Conservation (phyloP, 345 rosid genomes). For the Gossypium rotundifolium region DNA sequence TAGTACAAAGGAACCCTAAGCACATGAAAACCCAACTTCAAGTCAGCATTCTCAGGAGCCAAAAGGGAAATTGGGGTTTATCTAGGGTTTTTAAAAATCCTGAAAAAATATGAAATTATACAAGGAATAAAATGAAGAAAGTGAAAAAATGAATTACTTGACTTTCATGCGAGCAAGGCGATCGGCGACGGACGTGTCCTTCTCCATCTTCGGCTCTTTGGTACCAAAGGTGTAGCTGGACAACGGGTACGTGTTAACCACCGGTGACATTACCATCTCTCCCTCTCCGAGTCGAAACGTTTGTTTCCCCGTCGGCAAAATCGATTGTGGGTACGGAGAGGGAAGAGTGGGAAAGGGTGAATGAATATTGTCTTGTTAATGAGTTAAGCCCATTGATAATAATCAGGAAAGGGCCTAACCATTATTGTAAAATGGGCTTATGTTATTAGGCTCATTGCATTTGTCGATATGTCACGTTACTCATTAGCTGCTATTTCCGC, state of each 20-base stretch:
- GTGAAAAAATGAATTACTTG: constrained; percentile 40
- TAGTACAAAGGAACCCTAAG: background rate
- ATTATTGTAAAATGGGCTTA: too few relatives aligned
- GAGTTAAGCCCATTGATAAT: too few relatives aligned
- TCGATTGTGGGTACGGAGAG: too few relatives aligned
- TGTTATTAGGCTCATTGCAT: too few relatives aligned
- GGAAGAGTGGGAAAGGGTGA: too few relatives aligned
- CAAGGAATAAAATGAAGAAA: background rate
- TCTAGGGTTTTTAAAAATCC: constrained; percentile 36
- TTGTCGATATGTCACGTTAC: too few relatives aligned
- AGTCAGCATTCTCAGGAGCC: background rate
- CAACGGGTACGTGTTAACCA: constrained; percentile 85
- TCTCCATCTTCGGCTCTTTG: constrained; percentile 94
- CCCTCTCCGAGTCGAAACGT: background rate
- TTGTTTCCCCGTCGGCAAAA: too few relatives aligned
- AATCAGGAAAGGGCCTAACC: too few relatives aligned
- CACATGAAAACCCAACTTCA: background rate
- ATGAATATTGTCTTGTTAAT: too few relatives aligned
- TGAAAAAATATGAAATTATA: background rate
- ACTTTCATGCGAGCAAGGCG: constrained; percentile 99
- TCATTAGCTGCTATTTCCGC: too few relatives aligned
- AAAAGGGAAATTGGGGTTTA: constrained; percentile 16
- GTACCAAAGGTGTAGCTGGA: constrained; percentile 95
- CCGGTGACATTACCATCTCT: constrained; percentile 66
- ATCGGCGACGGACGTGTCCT: constrained; percentile 92